Evolutionary conservation across 495 filamentous ascomycete genomes (phyloP).

Genomic region (Neurospora sublineolata): DNA sequence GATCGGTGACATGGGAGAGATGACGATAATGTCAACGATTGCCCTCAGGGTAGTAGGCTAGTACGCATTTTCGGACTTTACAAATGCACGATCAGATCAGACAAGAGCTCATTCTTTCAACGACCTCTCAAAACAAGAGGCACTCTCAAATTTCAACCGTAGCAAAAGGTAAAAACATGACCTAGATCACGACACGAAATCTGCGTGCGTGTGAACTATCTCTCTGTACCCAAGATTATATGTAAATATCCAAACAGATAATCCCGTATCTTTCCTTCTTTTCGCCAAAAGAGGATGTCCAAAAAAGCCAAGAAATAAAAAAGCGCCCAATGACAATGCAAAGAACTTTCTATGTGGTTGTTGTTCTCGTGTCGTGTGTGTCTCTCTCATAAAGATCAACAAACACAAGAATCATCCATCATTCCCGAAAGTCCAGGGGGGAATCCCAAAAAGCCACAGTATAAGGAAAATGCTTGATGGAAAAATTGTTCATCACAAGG

Average conservation of each 20-base stretch:
- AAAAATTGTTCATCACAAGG: neutral
- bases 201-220: neutral
- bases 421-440: neutral
- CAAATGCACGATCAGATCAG: neutral
- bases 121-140: neutral
- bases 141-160: neutral
- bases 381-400: neutral
- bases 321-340: conserved; percentile 8
- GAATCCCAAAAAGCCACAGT: conserved; percentile 2
- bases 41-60: no score
- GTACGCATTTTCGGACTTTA: neutral
- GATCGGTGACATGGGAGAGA: neutral
- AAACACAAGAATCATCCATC: neutral
- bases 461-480: neutral
- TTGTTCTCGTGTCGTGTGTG: neutral
- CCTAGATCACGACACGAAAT: neutral
- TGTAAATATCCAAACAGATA: neutral
- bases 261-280: neutral
- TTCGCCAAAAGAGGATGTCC: neutral
- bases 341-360: neutral
- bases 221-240: neutral
- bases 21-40: no score
- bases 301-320: neutral
- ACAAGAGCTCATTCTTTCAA: neutral
- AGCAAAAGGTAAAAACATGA: neutral